Evolutionary conservation across 1,284 basidiomycete genomes (phyloP).

Genomic region (Ganoderma meredithae): DNA sequence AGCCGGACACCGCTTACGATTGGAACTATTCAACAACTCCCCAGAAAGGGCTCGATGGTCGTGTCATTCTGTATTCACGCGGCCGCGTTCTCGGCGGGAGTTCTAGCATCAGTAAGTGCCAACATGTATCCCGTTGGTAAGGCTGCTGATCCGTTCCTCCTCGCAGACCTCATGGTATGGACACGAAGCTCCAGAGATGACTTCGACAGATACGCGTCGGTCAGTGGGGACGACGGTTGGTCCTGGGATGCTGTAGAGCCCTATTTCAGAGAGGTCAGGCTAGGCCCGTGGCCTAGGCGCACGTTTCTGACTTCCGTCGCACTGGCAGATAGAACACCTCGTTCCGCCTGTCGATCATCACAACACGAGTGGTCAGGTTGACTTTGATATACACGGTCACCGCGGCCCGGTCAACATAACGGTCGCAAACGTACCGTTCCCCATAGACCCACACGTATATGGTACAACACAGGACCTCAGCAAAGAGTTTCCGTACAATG

Average conservation of each 20-base stretch:
- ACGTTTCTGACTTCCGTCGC: not conserved
- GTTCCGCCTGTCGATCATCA: conserved; percentile 32
- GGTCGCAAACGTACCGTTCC: conserved; percentile 42
- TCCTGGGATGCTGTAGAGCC: conserved; percentile 47
- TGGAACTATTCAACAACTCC: conserved; percentile 48
- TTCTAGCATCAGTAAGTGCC: conserved; percentile 45
- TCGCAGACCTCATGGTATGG: conserved; percentile 50
- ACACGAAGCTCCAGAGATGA: conserved; percentile 50
- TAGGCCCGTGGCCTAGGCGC: not conserved
- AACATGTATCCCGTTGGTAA: not conserved
- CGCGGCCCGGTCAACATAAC: conserved; percentile 43
- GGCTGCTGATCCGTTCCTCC: conserved; percentile 28
- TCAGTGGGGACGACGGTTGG: conserved; percentile 50
- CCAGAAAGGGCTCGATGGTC: conserved; percentile 42
- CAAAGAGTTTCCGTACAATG: conserved; percentile 47
- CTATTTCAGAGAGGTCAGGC: conserved; percentile 41
- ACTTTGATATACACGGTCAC: conserved; percentile 29
- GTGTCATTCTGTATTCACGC: conserved; percentile 42
- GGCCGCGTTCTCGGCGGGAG: conserved; percentile 49
- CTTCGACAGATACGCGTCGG: conserved; percentile 46
- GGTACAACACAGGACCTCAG: conserved; percentile 42
- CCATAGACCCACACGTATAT: conserved; percentile 44
- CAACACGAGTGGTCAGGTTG: conserved; percentile 26
- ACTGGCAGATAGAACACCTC: conserved; percentile 26
- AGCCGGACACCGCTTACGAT: conserved; percentile 34